Base-by-base conservation (phyloP, 2,329 filamentous ascomycete species). In the Monosporascus sp. region DNA sequence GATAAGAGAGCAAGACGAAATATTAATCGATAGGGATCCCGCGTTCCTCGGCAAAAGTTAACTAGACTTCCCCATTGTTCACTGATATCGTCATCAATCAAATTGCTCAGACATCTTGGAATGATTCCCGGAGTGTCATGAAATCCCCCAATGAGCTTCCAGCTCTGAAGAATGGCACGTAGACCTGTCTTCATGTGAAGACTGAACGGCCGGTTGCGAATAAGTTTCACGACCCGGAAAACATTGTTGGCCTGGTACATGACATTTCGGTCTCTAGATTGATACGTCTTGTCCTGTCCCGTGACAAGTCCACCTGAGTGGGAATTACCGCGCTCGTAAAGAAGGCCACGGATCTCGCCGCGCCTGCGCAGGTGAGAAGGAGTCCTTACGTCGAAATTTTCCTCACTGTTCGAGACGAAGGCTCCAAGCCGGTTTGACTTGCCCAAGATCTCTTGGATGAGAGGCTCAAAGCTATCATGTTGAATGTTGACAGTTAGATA, bases 401-500 rank as follows among this genome's bases (percentile, higher is more conserved):
- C 17, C 0, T 19, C 20, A 0, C 20, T n/a, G 2, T n/a, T 48
- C 1, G 27, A 31, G 2, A 49, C 14, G 37, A 63, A 72, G 52
- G 9, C 45, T 11, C 22, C 54, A 0, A 76, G 65, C 0, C 57
- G 55, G 1, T 58, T 57, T 0, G 73, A 75, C 17, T 64, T 68
- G 0, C 26, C 17, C 0, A 66, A 40, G 9, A 77, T 69, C 0
- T 51, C 20, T 8, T 57, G 51, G 3, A 71, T 65, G 0, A 71
- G 43, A 2, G 57, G 52, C 1, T 62, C 60, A 14, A 72, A 68
- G 0, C 62, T 62, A 48, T 77, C 74, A 48, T 72, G 70, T 26
- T 78, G 75, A 8, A 75, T 66, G 0, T 65, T 66, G 2, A 60
- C 56, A 0, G 74, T 72, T 1, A 75, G 49, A 3, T 58, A 1